Conservation (phyloP, 306 rosid species). For the Abrus pulchellus region DNA sequence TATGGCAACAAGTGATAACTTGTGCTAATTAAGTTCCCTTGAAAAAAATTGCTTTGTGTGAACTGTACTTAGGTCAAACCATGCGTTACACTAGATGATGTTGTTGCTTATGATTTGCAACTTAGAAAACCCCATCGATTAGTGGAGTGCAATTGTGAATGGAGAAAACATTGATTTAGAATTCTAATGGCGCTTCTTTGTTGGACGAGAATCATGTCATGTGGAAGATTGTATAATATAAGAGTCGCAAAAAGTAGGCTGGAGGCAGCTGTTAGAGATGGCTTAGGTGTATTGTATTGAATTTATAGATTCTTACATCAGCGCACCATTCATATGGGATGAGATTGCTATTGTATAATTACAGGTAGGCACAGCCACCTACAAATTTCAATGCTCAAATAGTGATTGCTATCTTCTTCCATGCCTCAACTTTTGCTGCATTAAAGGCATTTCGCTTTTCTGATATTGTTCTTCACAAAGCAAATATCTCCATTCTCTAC, state of each 20-base stretch:
- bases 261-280: constrained; percentile 52
- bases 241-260: constrained; percentile 42
- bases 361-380: constrained; percentile 36
- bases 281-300: constrained; percentile 35
- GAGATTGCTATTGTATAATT: no score
- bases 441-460: neutral
- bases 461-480: neutral
- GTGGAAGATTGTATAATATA: constrained; percentile 23
- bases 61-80: constrained; percentile 22
- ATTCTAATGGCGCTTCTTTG: constrained; percentile 38
- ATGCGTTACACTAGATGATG: neutral
- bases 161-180: constrained; percentile 19
- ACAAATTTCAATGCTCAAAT: constrained; percentile 1
- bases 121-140: neutral
- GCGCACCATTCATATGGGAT: constrained; percentile 47
- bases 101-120: constrained; percentile 39
- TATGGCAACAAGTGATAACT: neutral
- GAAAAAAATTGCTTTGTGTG: neutral
- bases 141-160: constrained; percentile 27
- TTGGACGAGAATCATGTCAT: constrained; percentile 21
- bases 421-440: constrained; percentile 31
- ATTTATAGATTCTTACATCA: constrained; percentile 48
- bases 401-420: constrained; percentile 41
- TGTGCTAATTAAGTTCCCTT: neutral
- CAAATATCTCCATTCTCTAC: neutral